A percentile compares a stretch with the other conserved stretches of the same genome.
Conservation (phyloP, 352 stramenopile genomes). For the Phytophthora multivora region DNA sequence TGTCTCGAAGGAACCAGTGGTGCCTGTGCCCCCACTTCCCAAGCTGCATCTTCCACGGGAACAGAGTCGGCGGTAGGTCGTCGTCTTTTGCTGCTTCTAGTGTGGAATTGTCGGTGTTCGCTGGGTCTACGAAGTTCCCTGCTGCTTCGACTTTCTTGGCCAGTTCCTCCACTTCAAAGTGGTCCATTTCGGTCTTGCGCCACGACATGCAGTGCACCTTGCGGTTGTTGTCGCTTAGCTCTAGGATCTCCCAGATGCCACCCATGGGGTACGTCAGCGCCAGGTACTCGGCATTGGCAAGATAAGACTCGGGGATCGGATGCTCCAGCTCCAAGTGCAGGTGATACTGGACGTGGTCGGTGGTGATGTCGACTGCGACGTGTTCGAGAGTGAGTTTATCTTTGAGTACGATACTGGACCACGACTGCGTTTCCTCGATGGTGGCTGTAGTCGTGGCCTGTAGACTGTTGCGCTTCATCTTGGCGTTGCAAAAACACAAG, state of each 20-base stretch:
- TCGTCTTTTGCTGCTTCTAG: constrained; percentile 13
- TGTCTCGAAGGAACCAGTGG: constrained; percentile 60
- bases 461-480: constrained; percentile 26
- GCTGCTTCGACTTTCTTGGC: constrained; percentile 36
- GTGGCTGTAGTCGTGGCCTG: constrained; percentile 14
- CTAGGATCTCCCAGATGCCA: constrained; percentile 59
- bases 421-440: constrained; percentile 45
- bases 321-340: constrained; percentile 46
- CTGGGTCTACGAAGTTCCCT: background rate
- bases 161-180: constrained; percentile 42
- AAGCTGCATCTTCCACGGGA: constrained; percentile 67
- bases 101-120: constrained; percentile 9
- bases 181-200: constrained; percentile 52
- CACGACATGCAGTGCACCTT: constrained; percentile 48
- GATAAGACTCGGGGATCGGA: constrained; percentile 37
- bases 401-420: constrained; percentile 46
- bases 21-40: constrained; percentile 43
- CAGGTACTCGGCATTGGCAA: constrained; percentile 46
- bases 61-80: constrained; percentile 35
- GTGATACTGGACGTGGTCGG: constrained; percentile 53
- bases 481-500: constrained; percentile 2
- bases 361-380: constrained; percentile 48
- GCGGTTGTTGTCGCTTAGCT: constrained; percentile 32
- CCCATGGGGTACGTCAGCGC: constrained; percentile 53
- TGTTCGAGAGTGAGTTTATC: constrained; percentile 53